phyloP scores from a whole-genome alignment of 106 monocot species.

The Platanthera guangdongensis region DNA sequence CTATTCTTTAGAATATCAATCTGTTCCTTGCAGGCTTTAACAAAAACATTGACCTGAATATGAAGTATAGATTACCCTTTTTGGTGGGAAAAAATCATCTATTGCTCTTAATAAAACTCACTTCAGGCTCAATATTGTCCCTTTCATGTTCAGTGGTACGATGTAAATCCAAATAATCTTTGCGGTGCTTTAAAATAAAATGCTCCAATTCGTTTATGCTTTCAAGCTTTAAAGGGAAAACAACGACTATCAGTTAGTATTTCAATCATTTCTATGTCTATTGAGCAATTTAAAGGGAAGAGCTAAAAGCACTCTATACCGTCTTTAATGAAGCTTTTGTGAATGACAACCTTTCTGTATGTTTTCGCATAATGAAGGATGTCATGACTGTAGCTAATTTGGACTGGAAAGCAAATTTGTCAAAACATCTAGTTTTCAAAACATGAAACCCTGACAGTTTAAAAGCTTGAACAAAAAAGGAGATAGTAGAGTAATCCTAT shows the following conservation, averaged over 20 bases:
- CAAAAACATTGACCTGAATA: constrained; percentile 70
- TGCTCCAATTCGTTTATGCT: constrained; percentile 69
- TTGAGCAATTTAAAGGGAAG: background rate
- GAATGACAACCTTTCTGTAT: constrained; percentile 48
- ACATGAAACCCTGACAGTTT: background rate
- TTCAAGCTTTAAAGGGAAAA: constrained; percentile 47
- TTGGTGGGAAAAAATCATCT: background rate
- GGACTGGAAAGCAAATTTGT: constrained; percentile 35
- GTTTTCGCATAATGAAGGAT: constrained; percentile 82
- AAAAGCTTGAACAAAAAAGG: background rate
- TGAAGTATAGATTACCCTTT: background rate
- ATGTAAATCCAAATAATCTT: constrained; percentile 87
- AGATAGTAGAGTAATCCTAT: background rate
- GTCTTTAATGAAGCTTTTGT: constrained; percentile 76
- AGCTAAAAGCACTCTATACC: constrained; percentile 22
- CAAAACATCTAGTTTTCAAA: background rate
- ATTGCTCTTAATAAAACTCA: constrained; percentile 17
- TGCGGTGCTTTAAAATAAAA: constrained; percentile 81
- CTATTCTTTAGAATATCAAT: constrained; percentile 90
- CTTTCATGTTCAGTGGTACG: constrained; percentile 83
- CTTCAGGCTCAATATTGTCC: constrained; percentile 95
- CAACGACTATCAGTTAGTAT: background rate
- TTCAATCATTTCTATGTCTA: background rate
- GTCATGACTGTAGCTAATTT: constrained; percentile 61
- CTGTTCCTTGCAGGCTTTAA: constrained; percentile 90